Percentiles rank a stretch among this genome's conserved stretches.
phyloP scores from a whole-genome alignment of 306 rosid species.

The Cicer cuneatum region DNA sequence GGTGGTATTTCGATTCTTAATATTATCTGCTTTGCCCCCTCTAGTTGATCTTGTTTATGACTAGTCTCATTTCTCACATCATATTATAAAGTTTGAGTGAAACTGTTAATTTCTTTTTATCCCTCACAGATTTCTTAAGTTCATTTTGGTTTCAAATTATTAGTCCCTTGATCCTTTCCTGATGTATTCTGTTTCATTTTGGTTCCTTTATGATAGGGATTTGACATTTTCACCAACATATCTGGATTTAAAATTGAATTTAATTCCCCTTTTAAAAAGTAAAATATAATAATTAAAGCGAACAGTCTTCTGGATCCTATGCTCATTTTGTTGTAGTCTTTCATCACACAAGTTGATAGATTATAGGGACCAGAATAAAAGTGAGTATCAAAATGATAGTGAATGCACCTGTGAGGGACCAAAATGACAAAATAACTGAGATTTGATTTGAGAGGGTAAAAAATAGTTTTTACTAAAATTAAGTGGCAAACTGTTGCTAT shows the following conservation, averaged over 20 bases:
- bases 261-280: background rate
- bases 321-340: slow-evolving; percentile 20
- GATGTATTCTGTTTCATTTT: slow-evolving; percentile 19
- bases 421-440: background rate
- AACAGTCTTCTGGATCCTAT: background rate
- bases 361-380: background rate
- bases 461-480: background rate
- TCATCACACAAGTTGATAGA: background rate
- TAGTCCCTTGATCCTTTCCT: slow-evolving; percentile 6
- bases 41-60: background rate
- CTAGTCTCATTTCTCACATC: background rate
- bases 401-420: background rate
- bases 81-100: background rate
- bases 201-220: background rate
- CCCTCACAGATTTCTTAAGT: slow-evolving; percentile 11
- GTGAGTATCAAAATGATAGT: background rate
- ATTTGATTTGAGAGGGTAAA: slow-evolving; percentile 27
- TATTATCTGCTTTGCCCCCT: background rate
- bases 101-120: slow-evolving; percentile 4
- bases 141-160: slow-evolving; percentile 16
- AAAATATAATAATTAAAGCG: background rate
- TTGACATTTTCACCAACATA: background rate
- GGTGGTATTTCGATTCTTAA: background rate
- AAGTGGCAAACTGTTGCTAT: slow-evolving; percentile 1
- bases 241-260: slow-evolving; percentile 1